A percentile compares a stretch with the other conserved stretches of the same genome.
Evolutionary conservation across 352 stramenopile species (phyloP).

Genomic region (Phytophthora palmivora): DNA sequence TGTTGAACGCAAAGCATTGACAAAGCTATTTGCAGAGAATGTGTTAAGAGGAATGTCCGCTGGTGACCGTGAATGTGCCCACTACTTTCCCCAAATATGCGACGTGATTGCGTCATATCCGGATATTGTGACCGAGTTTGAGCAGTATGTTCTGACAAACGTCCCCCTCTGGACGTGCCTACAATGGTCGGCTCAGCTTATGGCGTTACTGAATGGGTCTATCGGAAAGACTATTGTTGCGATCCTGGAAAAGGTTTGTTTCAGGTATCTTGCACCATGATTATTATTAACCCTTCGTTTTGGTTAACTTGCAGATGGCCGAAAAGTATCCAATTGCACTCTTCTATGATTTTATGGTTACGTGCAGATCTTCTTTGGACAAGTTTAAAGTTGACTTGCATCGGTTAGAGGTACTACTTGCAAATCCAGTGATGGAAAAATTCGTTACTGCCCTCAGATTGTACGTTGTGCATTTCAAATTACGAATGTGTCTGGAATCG

Average conservation of each 20-base stretch:
- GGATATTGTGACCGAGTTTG: constrained; percentile 52
- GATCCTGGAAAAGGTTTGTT: constrained; percentile 76
- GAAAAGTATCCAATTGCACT: constrained; percentile 73
- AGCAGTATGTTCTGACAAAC: constrained; percentile 48
- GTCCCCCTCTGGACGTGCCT: constrained; percentile 85
- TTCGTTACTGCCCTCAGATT: constrained; percentile 80
- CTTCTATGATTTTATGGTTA: constrained; percentile 88
- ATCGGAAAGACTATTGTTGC: constrained; percentile 63
- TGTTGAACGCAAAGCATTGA: constrained; percentile 47
- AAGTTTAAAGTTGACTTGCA: constrained; percentile 58
- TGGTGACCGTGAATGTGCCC: constrained; percentile 69
- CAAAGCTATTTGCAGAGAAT: constrained; percentile 61
- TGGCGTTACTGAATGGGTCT: constrained; percentile 68
- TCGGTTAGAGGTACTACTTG: constrained; percentile 53
- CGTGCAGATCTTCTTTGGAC: constrained; percentile 44
- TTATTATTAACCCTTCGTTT: constrained; percentile 3
- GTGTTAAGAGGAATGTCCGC: constrained; percentile 69
- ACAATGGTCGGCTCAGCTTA: constrained; percentile 78
- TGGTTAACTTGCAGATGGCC: constrained; percentile 53
- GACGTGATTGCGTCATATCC: constrained; percentile 65
- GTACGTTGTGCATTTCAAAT: constrained; percentile 40
- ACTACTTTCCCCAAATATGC: constrained; percentile 81
- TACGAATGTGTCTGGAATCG: background rate
- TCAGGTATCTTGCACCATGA: background rate
- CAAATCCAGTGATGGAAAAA: constrained; percentile 83